A percentile compares a stretch with the other conserved stretches of the same genome.
These are phyloP conservation scores for Salix koriyanagi DNA, from an alignment of 345 rosid species.

Conservation along the genomic window DNA sequence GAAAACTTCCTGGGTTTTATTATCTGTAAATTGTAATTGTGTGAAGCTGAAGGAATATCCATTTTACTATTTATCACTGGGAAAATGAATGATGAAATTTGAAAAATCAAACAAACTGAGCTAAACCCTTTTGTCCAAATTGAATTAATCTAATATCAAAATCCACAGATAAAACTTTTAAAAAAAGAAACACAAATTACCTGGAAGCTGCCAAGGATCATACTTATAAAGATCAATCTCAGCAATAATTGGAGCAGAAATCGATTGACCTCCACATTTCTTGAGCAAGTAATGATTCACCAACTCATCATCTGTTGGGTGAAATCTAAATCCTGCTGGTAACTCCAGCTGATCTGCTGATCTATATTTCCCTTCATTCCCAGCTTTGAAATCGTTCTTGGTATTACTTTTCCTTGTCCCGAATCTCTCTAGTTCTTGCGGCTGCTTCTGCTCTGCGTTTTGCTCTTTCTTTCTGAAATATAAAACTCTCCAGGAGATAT, in stretches of 20 bases:
- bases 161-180: neutral
- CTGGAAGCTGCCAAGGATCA: conserved; percentile 95
- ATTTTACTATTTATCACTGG: neutral
- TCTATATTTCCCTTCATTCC: conserved; percentile 32
- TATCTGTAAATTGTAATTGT: neutral
- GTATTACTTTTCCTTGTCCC: neutral
- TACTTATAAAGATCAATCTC: conserved; percentile 83
- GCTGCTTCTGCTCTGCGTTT: neutral
- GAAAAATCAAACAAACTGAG: neutral
- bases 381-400: neutral
- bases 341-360: conserved; percentile 36
- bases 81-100: neutral
- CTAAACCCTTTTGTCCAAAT: neutral
- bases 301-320: conserved; percentile 90
- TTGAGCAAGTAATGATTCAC: conserved; percentile 67
- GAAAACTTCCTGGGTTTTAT: neutral
- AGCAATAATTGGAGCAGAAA: conserved; percentile 64
- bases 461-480: neutral
- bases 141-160: neutral
- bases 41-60: neutral
- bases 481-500: neutral
- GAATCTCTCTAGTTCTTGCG: neutral
- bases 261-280: conserved; percentile 56
- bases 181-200: conserved; percentile 22
- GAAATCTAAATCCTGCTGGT: conserved; percentile 92